phyloP scores from a whole-genome alignment of 352 stramenopile species.

The Pythium plurisporium region DNA sequence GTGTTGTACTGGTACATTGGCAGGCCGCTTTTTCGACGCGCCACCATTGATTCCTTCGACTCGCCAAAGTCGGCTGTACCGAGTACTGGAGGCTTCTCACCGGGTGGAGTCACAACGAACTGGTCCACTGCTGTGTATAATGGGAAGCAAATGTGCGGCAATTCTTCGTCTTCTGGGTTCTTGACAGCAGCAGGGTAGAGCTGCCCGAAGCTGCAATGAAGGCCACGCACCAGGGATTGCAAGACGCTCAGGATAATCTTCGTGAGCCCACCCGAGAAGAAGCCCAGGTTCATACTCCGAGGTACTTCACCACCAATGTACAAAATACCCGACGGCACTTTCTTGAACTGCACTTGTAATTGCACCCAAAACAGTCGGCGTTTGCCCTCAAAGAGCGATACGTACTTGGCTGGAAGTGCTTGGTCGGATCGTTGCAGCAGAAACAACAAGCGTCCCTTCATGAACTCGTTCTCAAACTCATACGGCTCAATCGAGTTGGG shows the following conservation, averaged over 20 bases:
- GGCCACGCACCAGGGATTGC: conserved; percentile 42
- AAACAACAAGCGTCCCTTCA: conserved; percentile 67
- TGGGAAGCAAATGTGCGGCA: conserved; percentile 65
- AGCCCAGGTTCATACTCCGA: conserved; percentile 42
- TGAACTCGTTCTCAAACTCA: conserved; percentile 79
- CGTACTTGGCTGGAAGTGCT: conserved; percentile 19
- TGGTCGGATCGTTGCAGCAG: conserved; percentile 39
- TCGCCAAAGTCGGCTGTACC: conserved; percentile 56
- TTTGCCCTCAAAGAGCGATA: conserved; percentile 39
- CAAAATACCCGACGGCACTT: conserved; percentile 39
- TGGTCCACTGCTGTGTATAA: conserved; percentile 63
- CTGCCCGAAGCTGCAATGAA: conserved; percentile 55
- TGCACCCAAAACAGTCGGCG: conserved; percentile 61
- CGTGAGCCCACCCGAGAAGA: conserved; percentile 46
- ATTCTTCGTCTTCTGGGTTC: conserved; percentile 34
- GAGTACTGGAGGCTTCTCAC: conserved; percentile 28
- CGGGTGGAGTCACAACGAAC: conserved; percentile 46
- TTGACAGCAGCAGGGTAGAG: conserved; percentile 23
- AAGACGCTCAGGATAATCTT: conserved; percentile 53
- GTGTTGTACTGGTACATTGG: conserved; percentile 54
- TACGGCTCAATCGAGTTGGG: conserved; percentile 36
- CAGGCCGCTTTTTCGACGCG: conserved; percentile 30
- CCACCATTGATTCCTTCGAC: conserved; percentile 27
- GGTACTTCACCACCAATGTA: conserved; percentile 69
- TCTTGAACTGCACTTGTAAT: conserved; percentile 65